These are phyloP conservation scores for Theileria sp. DNA, from an alignment of 169 alveolate species.

Conservation along the genomic window DNA sequence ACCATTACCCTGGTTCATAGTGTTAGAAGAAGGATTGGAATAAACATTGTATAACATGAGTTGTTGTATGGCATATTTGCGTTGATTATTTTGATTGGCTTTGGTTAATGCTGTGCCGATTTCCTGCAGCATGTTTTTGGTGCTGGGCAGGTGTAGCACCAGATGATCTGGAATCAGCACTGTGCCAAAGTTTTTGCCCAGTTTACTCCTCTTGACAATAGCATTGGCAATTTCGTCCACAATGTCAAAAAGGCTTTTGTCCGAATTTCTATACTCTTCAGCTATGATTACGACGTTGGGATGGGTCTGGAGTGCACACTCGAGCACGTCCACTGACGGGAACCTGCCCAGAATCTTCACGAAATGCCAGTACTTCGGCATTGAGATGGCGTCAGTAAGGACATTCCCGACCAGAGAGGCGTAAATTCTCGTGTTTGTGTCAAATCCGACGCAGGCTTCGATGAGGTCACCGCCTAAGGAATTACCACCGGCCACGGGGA, in stretches of 20 bases:
- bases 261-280: constrained; percentile 93
- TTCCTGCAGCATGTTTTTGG: constrained; percentile 87
- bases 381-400: constrained; percentile 95
- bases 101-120: constrained; percentile 82
- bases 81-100: constrained; percentile 61
- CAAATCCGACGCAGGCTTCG: constrained; percentile 95
- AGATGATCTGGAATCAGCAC: constrained; percentile 96
- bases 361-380: constrained; percentile 98
- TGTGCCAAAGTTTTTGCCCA: constrained; percentile 94
- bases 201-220: constrained; percentile 89
- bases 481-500: constrained; percentile 94
- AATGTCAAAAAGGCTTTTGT: constrained; percentile 90
- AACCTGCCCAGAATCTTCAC: constrained; percentile 96
- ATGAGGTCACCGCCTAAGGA: constrained; percentile 86
- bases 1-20: too few relatives aligned
- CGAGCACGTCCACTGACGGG: constrained; percentile 93
- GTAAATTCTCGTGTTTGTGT: constrained; percentile 93
- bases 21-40: not conserved
- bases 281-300: constrained; percentile 95
- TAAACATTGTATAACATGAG: not conserved
- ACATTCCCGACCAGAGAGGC: constrained; percentile 96
- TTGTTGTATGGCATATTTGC: constrained; percentile 61
- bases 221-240: constrained; percentile 94
- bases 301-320: constrained; percentile 94
- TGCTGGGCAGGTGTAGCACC: constrained; percentile 91